Percentiles rank a stretch among this genome's conserved stretches.
These are phyloP conservation scores for Plenodomus tracheiphilus DNA, from an alignment of 2,329 filamentous ascomycete species.

Conservation along the genomic window DNA sequence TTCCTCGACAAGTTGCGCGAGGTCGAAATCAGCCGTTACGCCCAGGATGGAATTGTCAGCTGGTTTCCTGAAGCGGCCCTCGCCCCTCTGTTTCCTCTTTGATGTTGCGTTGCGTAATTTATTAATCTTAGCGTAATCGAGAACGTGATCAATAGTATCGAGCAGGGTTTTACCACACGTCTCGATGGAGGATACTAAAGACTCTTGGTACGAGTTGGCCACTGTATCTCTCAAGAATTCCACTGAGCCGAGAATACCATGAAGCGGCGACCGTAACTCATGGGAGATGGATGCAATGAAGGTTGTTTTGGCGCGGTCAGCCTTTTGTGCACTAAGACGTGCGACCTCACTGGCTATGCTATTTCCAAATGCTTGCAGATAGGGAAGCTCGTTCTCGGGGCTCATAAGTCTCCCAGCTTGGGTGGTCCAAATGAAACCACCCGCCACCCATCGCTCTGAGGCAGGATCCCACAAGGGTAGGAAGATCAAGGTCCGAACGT, in stretches of 20 bases:
- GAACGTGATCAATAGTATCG: slow-evolving; percentile 46
- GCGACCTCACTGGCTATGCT: slow-evolving; percentile 39
- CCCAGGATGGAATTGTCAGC: slow-evolving; percentile 36
- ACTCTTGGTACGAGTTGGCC: slow-evolving; percentile 46
- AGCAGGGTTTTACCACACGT: slow-evolving; percentile 45
- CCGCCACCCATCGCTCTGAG: slow-evolving; percentile 38
- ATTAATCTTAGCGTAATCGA: slow-evolving; percentile 45
- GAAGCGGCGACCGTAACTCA: slow-evolving; percentile 60
- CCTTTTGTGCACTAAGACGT: slow-evolving; percentile 34
- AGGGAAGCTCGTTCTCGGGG: slow-evolving; percentile 37
- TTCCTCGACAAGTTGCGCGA: slow-evolving; percentile 50
- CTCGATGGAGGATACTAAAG: slow-evolving; percentile 38
- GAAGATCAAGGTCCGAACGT: slow-evolving; percentile 41
- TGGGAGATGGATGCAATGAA: slow-evolving; percentile 50
- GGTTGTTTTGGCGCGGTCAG: slow-evolving; percentile 44
- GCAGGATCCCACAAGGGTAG: slow-evolving; percentile 43
- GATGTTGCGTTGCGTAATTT: slow-evolving; percentile 30
- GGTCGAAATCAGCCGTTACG: slow-evolving; percentile 35
- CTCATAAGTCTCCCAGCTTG: slow-evolving; percentile 35
- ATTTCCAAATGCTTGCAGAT: slow-evolving; percentile 40
- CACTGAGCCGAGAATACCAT: slow-evolving; percentile 59
- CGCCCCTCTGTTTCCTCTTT: slow-evolving; percentile 18
- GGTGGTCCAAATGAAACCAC: slow-evolving; percentile 40
- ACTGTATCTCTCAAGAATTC: slow-evolving; percentile 38
- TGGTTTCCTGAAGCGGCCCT: slow-evolving; percentile 27